A percentile compares a stretch with the other conserved stretches of the same genome.
These are phyloP conservation scores for Lasiodiplodia hormozganensis DNA, from an alignment of 2,329 filamentous ascomycete genomes.

Conservation along the genomic window DNA sequence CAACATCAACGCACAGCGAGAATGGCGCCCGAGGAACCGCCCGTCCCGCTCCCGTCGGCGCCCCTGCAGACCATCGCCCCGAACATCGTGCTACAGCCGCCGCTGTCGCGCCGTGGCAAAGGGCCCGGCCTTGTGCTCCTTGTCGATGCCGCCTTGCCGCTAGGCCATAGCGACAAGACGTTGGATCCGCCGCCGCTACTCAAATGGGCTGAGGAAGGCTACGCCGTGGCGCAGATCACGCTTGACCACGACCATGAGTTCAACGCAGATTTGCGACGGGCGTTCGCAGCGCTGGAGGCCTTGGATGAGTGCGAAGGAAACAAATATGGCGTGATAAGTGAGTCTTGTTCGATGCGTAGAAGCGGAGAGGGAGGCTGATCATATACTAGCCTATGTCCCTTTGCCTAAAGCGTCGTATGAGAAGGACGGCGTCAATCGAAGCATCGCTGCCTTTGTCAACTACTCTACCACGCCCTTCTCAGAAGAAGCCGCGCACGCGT, in stretches of 20 bases:
- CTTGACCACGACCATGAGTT: constrained; percentile 32
- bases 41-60: constrained; percentile 33
- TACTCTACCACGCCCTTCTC: not conserved
- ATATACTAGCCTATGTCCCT: not conserved
- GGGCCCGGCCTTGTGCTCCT: constrained; percentile 59
- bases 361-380: not conserved
- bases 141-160: constrained; percentile 44
- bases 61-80: constrained; percentile 36
- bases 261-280: not conserved
- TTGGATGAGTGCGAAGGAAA: not conserved
- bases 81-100: constrained; percentile 49
- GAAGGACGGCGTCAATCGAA: not conserved
- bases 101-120: constrained; percentile 56
- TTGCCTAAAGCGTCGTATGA: not conserved
- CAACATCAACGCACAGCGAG: not conserved
- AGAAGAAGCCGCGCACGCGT: not conserved
- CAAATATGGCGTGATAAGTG: constrained; percentile 3
- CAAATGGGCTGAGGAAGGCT: constrained; percentile 78
- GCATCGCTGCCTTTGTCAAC: constrained; percentile 15
- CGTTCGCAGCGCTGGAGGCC: not conserved
- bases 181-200: constrained; percentile 62
- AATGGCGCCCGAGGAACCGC: constrained; percentile 10
- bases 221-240: constrained; percentile 64
- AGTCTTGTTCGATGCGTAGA: not conserved
- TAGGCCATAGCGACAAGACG: constrained; percentile 44